phyloP scores from a whole-genome alignment of 306 rosid genomes.

The Trifolium fragiferum region DNA sequence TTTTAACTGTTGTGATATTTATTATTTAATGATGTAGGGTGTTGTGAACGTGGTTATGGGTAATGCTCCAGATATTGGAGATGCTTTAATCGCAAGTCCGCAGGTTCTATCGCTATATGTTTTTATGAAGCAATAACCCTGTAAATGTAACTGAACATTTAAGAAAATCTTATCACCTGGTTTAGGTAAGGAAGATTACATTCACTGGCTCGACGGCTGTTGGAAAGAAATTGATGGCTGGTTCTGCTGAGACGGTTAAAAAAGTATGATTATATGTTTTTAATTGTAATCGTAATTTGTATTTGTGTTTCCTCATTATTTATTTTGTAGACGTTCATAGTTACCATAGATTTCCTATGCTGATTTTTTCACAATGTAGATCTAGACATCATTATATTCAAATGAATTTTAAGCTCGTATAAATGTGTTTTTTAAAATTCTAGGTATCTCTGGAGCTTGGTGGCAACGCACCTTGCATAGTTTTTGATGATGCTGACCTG shows the following conservation, averaged over 20 bases:
- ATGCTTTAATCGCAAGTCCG: slow-evolving; percentile 79
- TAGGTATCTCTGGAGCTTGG: slow-evolving; percentile 98
- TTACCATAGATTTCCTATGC: not conserved
- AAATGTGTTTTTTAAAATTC: not conserved
- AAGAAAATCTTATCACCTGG: slow-evolving; percentile 35
- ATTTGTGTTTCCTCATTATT: not conserved
- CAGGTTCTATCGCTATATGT: slow-evolving; percentile 58
- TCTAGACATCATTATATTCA: slow-evolving; percentile 30
- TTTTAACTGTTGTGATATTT: slow-evolving; percentile 44
- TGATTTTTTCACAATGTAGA: slow-evolving; percentile 35
- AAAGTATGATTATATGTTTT: slow-evolving; percentile 57
- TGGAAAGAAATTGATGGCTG: slow-evolving; percentile 97
- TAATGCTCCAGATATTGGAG: slow-evolving; percentile 86
- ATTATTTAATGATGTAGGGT: slow-evolving; percentile 65
- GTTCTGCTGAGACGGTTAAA: slow-evolving; percentile 93
- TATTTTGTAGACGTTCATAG: not conserved
- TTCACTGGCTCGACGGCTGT: slow-evolving; percentile 98
- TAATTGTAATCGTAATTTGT: not conserved
- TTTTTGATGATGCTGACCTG: slow-evolving; percentile 96
- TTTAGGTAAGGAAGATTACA: slow-evolving; percentile 93
- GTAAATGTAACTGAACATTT: slow-evolving; percentile 32
- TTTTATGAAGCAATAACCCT: slow-evolving; percentile 39
- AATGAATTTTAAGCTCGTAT: slow-evolving; percentile 17
- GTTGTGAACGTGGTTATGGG: slow-evolving; percentile 96
- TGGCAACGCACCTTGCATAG: slow-evolving; percentile 96